Evolutionary conservation across 768 basidiomycete species (phyloP), one percentile per base, ranked within the genome.

Genomic region (Russula dissimulans): DNA sequence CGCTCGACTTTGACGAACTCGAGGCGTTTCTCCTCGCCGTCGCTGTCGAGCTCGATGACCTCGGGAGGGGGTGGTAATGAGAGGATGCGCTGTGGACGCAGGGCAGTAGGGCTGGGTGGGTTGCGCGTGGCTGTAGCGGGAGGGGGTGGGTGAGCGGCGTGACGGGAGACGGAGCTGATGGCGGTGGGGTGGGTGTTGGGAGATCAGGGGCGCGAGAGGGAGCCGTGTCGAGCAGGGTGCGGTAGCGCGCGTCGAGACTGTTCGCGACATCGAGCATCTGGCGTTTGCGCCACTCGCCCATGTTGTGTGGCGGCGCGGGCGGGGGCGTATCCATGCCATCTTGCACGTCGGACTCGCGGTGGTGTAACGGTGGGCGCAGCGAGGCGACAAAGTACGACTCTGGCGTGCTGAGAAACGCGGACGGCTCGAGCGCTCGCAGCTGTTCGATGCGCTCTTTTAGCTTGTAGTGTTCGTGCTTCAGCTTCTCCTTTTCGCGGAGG

Each of bases 401-500:
- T 43, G 85, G 80, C 47, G 87, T 74, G 31, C 76, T 68, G 34
- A 89, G 79, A 71, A 91, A 91, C 3, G 86, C 84, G 56, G 79
- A 72, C 50, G 79, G 72, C 60, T 91, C 88, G 84, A 94, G 87
- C 31, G 76, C 78, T 57, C 78, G 80, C 57, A 94, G 78, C 68
- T 93, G 87, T 54, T 94, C 91, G 61, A 94, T 87, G 39, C 92
- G 83, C 68, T 92, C 87, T 71, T 88, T 87, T 68, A 95, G 82
- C 69, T 92, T 91, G 75, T 93, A 92, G 66, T 92, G 90, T 68
- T 94, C 91, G 65, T 92, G 87, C 72, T 89, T 87, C 56, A 95
- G 80, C 69, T 92, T 92, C 73, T 95, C 92, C 72, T 91, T 91
- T 73, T 95, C 92, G 56, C 91, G 83, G 38, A 89, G 75, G 4